Conservation (phyloP, 768 basidiomycete genomes). For the Tulasnella sp. region DNA sequence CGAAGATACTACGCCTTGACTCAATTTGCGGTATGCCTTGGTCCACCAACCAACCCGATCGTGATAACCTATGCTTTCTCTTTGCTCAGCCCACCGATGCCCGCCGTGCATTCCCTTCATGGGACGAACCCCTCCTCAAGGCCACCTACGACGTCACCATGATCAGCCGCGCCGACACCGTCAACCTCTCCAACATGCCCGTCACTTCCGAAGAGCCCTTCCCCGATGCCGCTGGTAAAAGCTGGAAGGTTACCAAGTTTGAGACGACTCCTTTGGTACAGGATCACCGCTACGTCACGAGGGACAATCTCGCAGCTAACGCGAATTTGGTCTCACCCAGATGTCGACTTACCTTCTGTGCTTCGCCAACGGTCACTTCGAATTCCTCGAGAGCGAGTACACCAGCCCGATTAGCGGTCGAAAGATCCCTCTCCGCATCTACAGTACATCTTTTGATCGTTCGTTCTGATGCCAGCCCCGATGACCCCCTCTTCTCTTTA, state of each 20-base stretch:
- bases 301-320: background rate
- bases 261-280: conserved; percentile 66
- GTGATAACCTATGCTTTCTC: background rate
- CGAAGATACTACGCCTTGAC: conserved; percentile 62
- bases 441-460: conserved; percentile 54
- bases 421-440: conserved; percentile 76
- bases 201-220: conserved; percentile 54
- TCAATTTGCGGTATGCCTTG: conserved; percentile 55
- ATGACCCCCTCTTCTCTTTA: background rate
- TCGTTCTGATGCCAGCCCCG: too few species aligned
- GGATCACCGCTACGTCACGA: background rate
- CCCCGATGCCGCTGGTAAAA: conserved; percentile 33
- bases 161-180: conserved; percentile 70
- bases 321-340: conserved; percentile 30
- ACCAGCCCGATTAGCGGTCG: conserved; percentile 75
- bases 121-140: conserved; percentile 84
- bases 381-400: conserved; percentile 68
- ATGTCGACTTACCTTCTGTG: conserved; percentile 91
- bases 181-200: conserved; percentile 85
- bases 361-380: conserved; percentile 77
- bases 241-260: conserved; percentile 83
- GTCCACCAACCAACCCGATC: background rate
- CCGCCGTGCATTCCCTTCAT: conserved; percentile 46
- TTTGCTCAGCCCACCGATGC: conserved; percentile 71
- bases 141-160: conserved; percentile 64